Conservation (phyloP, 768 basidiomycete genomes). For the Suillus fuscotomentosus region DNA sequence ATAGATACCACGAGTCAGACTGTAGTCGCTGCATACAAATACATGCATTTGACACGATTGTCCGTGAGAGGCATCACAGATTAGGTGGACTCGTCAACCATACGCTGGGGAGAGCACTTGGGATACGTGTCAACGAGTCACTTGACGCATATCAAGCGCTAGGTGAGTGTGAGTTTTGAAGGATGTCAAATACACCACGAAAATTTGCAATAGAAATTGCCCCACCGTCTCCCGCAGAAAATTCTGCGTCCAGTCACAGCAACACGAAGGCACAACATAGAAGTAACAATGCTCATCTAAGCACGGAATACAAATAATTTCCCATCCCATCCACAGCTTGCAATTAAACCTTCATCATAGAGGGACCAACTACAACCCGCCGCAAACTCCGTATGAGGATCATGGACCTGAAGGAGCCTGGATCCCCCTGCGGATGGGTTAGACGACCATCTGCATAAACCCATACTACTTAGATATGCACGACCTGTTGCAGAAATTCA, state of each 20-base stretch:
- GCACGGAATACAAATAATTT: slow-evolving; percentile 72
- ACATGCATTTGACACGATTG: neutral
- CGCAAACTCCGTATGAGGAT: slow-evolving; percentile 93
- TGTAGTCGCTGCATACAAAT: neutral
- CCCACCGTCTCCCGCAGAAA: neutral
- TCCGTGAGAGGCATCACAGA: neutral
- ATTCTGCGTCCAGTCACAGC: neutral
- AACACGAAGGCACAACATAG: neutral
- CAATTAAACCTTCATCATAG: slow-evolving; percentile 83
- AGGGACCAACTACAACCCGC: slow-evolving; percentile 92
- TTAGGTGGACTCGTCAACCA: neutral
- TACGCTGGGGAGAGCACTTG: neutral
- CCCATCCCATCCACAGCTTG: slow-evolving; percentile 92
- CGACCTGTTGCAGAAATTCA: slow-evolving; percentile 17
- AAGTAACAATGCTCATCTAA: neutral
- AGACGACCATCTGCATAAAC: slow-evolving; percentile 67
- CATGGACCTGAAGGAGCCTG: slow-evolving; percentile 69
- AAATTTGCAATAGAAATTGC: neutral
- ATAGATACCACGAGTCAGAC: neutral
- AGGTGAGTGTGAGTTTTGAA: neutral
- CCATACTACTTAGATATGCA: neutral
- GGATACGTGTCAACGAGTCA: neutral
- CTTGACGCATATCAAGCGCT: neutral
- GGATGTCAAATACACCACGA: neutral
- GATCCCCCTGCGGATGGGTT: slow-evolving; percentile 45